Evolutionary conservation across 176 grass and related monocot species (phyloP).

Genomic region (Oryza coarctata): DNA sequence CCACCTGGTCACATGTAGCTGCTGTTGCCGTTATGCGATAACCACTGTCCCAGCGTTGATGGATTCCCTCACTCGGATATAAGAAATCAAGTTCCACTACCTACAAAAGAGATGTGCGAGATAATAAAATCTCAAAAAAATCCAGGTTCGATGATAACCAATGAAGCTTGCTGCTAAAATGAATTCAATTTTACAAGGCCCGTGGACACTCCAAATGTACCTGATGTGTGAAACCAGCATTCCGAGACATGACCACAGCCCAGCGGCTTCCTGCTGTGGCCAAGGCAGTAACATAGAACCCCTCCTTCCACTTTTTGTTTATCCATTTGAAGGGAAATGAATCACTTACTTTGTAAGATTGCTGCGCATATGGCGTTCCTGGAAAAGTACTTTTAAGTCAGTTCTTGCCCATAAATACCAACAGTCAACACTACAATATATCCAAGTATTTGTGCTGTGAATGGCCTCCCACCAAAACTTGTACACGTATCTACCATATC

Average conservation of each 20-base stretch:
- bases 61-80: slow-evolving; percentile 94
- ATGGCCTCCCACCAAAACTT: slow-evolving; percentile 1
- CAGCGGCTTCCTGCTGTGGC: slow-evolving; percentile 88
- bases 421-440: slow-evolving; percentile 7
- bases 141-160: not conserved
- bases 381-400: slow-evolving; percentile 37
- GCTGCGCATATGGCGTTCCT: slow-evolving; percentile 88
- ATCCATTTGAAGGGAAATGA: slow-evolving; percentile 99
- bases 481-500: not conserved
- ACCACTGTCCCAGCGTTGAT: slow-evolving; percentile 86
- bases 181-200: slow-evolving; percentile 10
- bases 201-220: slow-evolving; percentile 32
- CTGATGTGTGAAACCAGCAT: slow-evolving; percentile 89
- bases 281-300: slow-evolving; percentile 94
- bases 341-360: slow-evolving; percentile 96
- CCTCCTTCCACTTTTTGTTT: slow-evolving; percentile 99
- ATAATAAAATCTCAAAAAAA: not conserved
- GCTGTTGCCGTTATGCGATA: slow-evolving; percentile 91
- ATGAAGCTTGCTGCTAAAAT: not conserved
- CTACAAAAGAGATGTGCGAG: slow-evolving; percentile 30
- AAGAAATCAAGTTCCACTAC: slow-evolving; percentile 98
- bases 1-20: slow-evolving; percentile 86
- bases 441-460: slow-evolving; percentile 5
- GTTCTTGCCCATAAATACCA: slow-evolving; percentile 33
- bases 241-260: slow-evolving; percentile 92